Evolutionary conservation across 345 rosid genomes (phyloP), one percentile per base, ranked within the genome.

Genomic region (Eutrema japonicum): DNA sequence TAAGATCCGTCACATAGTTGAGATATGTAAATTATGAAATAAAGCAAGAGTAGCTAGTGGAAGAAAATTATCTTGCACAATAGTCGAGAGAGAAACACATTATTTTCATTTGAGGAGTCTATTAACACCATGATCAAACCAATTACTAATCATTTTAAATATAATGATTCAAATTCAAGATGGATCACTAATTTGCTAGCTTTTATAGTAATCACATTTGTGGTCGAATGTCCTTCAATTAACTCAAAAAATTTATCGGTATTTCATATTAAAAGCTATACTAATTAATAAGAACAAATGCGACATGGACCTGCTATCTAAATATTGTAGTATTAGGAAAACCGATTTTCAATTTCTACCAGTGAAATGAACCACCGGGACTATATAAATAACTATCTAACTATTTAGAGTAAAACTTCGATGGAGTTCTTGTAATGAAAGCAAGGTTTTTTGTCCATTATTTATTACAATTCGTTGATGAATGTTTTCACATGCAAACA

Each of bases 1-100:
- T 41, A 12, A 74, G 53, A 59, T 75, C 74, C 79, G 74, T 51
- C 68, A 53, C 45, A 52, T 60, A 58, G 74, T 60, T 54, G 78
- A 10, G 12, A 67, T 22, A 46, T 64, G 72, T 74, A 65, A 54
- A 29, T 46, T 68, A 59, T 63, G 71, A 47, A 52, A 26, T 68
- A 75, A 75, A 68, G 79, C 57, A 63, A 61, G 64, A 61, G 50
- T 42, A 35, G 68, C 10, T 60, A 75, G 74, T 75, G 79, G 79
- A 51, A 43, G 64, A 75, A 52, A 60, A 43, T 68, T 57, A 68
- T 74, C 73, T 68, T 75, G 62, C 79, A 75, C 74, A 75, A 51
- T 75, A 61, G 70, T 62, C 74, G 74, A 75, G 79, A 75, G 57
- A 60, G 32, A 66, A 64, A 29, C 61, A 33, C 62, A 50, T 75